These are phyloP conservation scores for Alternaria angustiovoidea DNA, from an alignment of 2,329 filamentous ascomycete genomes.

Conservation along the genomic window DNA sequence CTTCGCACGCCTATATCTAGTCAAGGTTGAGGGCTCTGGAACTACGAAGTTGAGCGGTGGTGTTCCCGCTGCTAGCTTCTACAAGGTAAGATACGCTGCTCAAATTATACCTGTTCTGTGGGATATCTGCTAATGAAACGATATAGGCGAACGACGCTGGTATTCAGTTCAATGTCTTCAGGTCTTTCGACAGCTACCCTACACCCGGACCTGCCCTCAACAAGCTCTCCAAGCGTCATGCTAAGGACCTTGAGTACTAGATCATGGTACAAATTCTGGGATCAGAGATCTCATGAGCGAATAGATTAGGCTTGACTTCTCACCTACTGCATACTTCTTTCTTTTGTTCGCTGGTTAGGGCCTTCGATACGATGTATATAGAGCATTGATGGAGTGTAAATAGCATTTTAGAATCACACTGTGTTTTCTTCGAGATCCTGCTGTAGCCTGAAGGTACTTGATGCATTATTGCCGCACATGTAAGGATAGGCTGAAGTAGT, in stretches of 20 bases:
- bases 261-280: background rate
- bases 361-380: background rate
- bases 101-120: background rate
- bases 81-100: conserved; percentile 36
- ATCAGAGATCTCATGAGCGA: background rate
- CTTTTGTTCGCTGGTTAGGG: background rate
- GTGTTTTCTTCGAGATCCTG: background rate
- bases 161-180: conserved; percentile 51
- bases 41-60: conserved; percentile 46
- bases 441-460: background rate
- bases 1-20: too few relatives aligned
- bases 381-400: background rate
- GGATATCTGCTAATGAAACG: background rate
- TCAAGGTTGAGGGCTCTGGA: conserved; percentile 58
- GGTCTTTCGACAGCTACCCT: conserved; percentile 40
- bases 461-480: background rate
- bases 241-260: conserved; percentile 17
- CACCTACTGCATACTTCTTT: background rate
- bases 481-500: background rate
- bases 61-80: conserved; percentile 51
- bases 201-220: conserved; percentile 45
- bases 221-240: conserved; percentile 27
- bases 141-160: conserved; percentile 49
- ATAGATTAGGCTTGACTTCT: too few relatives aligned
- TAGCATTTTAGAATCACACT: background rate